Conservation (phyloP, 2,329 filamentous ascomycete species). For the Pseudogymnoascus sp. region DNA sequence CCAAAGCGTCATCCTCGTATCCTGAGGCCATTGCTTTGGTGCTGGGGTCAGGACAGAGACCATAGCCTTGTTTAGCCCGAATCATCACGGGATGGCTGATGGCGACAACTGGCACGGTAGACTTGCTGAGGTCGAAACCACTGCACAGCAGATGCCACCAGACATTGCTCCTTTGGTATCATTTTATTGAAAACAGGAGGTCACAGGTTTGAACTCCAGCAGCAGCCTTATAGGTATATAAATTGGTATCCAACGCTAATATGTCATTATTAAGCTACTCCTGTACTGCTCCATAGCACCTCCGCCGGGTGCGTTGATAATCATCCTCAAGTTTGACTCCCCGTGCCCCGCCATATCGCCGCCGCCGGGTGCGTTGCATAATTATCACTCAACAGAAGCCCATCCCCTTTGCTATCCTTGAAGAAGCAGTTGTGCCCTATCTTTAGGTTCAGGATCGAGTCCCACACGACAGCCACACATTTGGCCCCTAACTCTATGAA, state of each 20-base stretch:
- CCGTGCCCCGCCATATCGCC: neutral
- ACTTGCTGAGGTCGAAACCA: neutral
- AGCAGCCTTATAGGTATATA: neutral
- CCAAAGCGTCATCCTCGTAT: neutral
- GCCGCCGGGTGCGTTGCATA: neutral
- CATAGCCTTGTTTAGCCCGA: neutral
- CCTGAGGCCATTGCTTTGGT: neutral
- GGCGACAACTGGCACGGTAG: neutral
- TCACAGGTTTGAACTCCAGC: neutral
- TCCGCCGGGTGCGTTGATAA: neutral
- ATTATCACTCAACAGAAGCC: neutral
- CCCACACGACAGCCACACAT: neutral
- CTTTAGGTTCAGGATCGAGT: neutral
- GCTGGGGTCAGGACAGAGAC: neutral
- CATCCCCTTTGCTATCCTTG: neutral
- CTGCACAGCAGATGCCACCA: neutral
- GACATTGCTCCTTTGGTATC: neutral
- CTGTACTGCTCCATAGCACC: neutral
- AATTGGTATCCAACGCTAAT: neutral
- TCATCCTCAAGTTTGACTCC: neutral
- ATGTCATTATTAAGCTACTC: neutral
- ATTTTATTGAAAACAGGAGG: neutral
- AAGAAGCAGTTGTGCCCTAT: neutral
- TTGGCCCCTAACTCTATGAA: neutral
- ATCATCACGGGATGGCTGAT: neutral